Evolutionary conservation across 2,329 filamentous ascomycete species (phyloP).

Genomic region (Diaporthe destruens): DNA sequence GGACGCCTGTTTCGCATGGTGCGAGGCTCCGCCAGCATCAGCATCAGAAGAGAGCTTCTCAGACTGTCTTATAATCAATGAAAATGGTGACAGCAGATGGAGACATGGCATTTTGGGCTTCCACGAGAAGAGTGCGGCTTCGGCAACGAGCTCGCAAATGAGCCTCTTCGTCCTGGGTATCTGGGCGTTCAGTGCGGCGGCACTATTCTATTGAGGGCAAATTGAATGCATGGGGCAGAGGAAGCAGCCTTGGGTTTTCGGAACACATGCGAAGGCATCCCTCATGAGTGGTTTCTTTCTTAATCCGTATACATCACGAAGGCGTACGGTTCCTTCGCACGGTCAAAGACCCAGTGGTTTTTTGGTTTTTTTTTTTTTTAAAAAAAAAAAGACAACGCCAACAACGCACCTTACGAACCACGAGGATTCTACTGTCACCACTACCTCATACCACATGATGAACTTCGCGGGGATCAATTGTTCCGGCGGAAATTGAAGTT

Average conservation of each 20-base stretch:
- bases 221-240: too few species aligned
- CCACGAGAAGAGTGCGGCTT: neutral
- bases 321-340: too few species aligned
- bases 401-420: neutral
- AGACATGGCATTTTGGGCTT: neutral
- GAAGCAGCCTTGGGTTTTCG: neutral
- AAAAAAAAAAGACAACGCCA: too few species aligned
- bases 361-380: too few species aligned
- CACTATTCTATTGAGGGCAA: neutral
- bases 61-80: neutral
- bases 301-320: too few species aligned
- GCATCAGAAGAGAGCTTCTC: neutral
- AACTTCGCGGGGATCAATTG: neutral
- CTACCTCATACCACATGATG: neutral
- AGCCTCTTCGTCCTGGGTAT: neutral
- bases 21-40: slow-evolving; percentile 4
- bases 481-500: neutral
- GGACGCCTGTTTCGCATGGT: slow-evolving; percentile 5
- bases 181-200: neutral
- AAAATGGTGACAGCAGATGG: slow-evolving; percentile 4
- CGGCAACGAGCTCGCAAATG: neutral
- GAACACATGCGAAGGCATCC: neutral
- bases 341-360: too few species aligned
- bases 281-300: too few species aligned
- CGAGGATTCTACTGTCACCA: neutral